Base-by-base conservation (phyloP, 176 grass and related monocot genomes). In the Stipa capillata region DNA sequence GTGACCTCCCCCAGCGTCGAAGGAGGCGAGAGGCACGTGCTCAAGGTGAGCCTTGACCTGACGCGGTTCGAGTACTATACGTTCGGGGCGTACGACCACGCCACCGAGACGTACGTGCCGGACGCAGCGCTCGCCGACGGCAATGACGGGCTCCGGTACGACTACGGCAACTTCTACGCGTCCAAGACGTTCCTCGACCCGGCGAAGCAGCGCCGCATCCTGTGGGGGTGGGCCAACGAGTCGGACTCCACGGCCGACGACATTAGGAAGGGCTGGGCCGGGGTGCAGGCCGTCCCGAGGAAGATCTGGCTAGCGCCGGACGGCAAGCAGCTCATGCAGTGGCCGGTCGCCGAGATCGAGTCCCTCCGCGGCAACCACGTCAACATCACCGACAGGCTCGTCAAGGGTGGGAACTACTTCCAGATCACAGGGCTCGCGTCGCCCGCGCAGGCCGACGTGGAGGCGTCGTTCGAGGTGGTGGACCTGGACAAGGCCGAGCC, bases 141-240 rank as follows among this genome's bases (percentile, higher is more conserved):
- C 61, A 40, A 69, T 18, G 39, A 12, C 7, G 76, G 92, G 0
- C 80, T 89, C 56, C 68, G 74, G 31, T 90, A 84, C 47, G 79
- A 97, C 66, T 92, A 92, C 35, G 87, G 90, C 2, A 90, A 97
- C 77, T 90, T 90, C 42, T 97, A 97, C 68, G 90, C 93, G 10
- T 97, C 90, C 17, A 92, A 88, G 79, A 84, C 90, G 9, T 92
- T 97, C 55, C 85, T 65, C 31, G 89, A 91, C 53, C 6, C 36
- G 2, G 36, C 4, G 39, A 88, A 79, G 63, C 29, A 50, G 5
- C 82, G 92, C 4, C 85, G 93, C 66, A 45, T 95, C 59, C 66
- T 90, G 60, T 92, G 87, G 89, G 83, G 84, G 0, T 95, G 89
- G 89, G 67, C 69, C 33, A 90, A 92, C 69, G 89, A 92, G 59